phyloP scores from a whole-genome alignment of 2,329 filamentous ascomycete genomes.

The Phialocephala subalpina region DNA sequence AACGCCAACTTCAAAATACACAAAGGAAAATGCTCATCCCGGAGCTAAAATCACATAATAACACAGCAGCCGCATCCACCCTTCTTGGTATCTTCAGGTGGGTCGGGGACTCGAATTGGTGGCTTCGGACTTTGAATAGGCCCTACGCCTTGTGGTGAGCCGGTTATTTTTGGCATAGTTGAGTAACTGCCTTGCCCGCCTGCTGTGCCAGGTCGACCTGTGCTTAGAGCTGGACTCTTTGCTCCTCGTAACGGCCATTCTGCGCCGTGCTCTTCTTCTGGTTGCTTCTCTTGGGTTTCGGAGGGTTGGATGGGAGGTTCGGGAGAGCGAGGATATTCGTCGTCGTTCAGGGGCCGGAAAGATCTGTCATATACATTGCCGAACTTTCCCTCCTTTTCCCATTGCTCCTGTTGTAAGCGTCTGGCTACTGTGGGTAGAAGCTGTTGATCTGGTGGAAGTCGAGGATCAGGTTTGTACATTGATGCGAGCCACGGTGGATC shows the following conservation, averaged over 20 bases:
- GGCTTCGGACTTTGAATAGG: slow-evolving; percentile 44
- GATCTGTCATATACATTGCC: slow-evolving; percentile 87
- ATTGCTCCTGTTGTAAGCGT: slow-evolving; percentile 90
- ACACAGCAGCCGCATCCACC: slow-evolving; percentile 56
- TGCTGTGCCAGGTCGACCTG: slow-evolving; percentile 53
- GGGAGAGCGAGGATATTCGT: slow-evolving; percentile 52
- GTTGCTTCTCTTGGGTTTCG: slow-evolving; percentile 41
- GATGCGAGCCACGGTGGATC: slow-evolving; percentile 95
- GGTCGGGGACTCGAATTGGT: slow-evolving; percentile 60
- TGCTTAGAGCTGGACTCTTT: slow-evolving; percentile 58
- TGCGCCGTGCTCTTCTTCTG: slow-evolving; percentile 44
- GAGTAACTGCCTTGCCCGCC: slow-evolving; percentile 60
- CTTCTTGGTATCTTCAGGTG: slow-evolving; percentile 57
- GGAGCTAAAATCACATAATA: slow-evolving; percentile 51
- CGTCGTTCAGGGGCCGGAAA: slow-evolving; percentile 82
- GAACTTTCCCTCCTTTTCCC: slow-evolving; percentile 90
- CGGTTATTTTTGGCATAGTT: slow-evolving; percentile 45
- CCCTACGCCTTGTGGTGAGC: slow-evolving; percentile 47
- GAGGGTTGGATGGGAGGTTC: slow-evolving; percentile 24
- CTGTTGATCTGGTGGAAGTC: slow-evolving; percentile 93
- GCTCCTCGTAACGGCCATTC: slow-evolving; percentile 66
- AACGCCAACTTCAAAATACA: slow-evolving; percentile 20
- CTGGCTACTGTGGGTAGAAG: slow-evolving; percentile 93
- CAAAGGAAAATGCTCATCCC: slow-evolving; percentile 24
- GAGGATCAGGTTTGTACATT: slow-evolving; percentile 95